phyloP scores from a whole-genome alignment of 2,329 filamentous ascomycete genomes.

The Penicillium griseofulvum region DNA sequence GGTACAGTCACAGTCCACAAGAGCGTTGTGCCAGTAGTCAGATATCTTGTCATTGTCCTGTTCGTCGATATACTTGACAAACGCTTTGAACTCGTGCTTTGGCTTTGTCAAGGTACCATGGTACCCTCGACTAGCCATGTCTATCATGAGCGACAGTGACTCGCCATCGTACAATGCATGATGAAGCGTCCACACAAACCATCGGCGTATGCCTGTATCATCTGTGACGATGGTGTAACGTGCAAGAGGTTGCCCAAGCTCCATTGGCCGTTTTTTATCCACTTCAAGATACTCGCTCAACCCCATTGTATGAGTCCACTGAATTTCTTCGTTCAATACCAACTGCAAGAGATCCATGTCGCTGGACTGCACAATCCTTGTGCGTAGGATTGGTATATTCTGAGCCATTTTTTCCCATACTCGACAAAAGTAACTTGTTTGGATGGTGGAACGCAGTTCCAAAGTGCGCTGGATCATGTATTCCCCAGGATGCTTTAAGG shows the following conservation, averaged over 20 bases:
- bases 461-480: conserved; percentile 41
- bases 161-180: conserved; percentile 47
- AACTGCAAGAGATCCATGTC: conserved; percentile 25
- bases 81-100: conserved; percentile 23
- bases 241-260: conserved; percentile 18
- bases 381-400: conserved; percentile 41
- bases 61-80: conserved; percentile 45
- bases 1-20: conserved; percentile 40
- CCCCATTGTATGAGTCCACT: conserved; percentile 19
- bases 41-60: conserved; percentile 35
- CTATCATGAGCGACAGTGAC: conserved; percentile 10
- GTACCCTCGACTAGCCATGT: conserved; percentile 8
- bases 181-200: conserved; percentile 45
- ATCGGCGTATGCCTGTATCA: conserved; percentile 15
- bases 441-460: conserved; percentile 26
- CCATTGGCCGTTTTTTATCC: conserved; percentile 17
- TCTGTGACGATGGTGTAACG: conserved; percentile 15
- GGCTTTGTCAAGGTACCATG: conserved; percentile 18
- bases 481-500: conserved; percentile 33
- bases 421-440: conserved; percentile 34
- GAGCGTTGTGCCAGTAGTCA: conserved; percentile 43
- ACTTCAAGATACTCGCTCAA: conserved; percentile 13
- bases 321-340: conserved; percentile 20
- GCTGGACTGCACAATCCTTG: conserved; percentile 28
- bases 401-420: conserved; percentile 38